A percentile compares a stretch with the other conserved stretches of the same genome.
Evolutionary conservation across 2,329 filamentous ascomycete species (phyloP).

Genomic region (Chaetomiaceae sp.): DNA sequence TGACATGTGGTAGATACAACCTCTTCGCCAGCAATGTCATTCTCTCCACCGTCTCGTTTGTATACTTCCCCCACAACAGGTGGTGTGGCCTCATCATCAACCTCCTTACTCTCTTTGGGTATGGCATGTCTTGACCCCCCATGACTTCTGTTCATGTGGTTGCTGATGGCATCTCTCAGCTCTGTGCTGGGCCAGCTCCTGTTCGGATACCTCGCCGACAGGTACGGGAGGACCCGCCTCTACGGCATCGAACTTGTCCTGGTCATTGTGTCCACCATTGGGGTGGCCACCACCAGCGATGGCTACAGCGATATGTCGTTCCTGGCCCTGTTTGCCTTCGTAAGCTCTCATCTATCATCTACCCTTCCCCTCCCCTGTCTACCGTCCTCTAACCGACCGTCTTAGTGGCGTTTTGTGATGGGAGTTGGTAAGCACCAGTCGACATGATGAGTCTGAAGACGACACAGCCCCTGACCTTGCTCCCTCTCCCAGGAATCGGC

Average conservation of each 20-base stretch:
- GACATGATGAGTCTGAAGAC: too few species aligned
- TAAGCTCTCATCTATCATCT: conserved; percentile 20
- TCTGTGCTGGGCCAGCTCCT: conserved; percentile 49
- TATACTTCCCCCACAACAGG: conserved; percentile 46
- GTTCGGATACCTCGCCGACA: conserved; percentile 52
- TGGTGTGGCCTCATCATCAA: conserved; percentile 48
- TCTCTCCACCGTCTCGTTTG: conserved; percentile 48
- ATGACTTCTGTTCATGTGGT: not conserved
- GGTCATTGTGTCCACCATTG: conserved; percentile 54
- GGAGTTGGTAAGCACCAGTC: conserved; percentile 40
- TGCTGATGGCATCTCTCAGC: conserved; percentile 3
- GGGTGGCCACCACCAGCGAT: conserved; percentile 49
- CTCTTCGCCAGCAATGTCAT: conserved; percentile 53
- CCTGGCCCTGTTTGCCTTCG: conserved; percentile 47
- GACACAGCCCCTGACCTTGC: conserved; percentile 2
- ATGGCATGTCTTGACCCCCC: not conserved
- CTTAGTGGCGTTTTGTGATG: conserved; percentile 50
- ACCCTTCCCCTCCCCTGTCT: not conserved
- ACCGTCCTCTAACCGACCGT: not conserved
- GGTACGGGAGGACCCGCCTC: conserved; percentile 50
- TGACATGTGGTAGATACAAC: conserved; percentile 44
- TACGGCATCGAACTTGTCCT: conserved; percentile 55
- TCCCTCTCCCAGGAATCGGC: conserved; percentile 48
- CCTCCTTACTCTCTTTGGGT: conserved; percentile 47
- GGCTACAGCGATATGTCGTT: conserved; percentile 49